Conservation (phyloP, 768 basidiomycete species). For the Lactarius hatsudake region DNA sequence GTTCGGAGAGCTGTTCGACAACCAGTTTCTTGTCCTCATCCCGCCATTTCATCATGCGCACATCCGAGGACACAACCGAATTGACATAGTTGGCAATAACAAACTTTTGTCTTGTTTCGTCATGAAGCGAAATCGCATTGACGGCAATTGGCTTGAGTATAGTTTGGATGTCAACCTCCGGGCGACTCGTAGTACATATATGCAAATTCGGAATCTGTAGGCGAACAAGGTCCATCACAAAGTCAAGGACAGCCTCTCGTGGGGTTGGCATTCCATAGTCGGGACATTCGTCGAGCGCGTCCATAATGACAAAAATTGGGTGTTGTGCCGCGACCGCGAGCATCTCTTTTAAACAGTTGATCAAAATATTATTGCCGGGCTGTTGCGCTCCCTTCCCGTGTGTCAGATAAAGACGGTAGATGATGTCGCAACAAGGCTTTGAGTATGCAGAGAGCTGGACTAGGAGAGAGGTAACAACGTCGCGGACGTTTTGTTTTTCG, state of each 20-base stretch:
- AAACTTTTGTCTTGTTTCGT: conserved; percentile 7
- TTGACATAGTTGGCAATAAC: conserved; percentile 9
- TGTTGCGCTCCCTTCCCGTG: neutral
- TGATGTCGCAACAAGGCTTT: neutral
- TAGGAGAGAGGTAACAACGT: neutral
- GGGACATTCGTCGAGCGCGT: neutral
- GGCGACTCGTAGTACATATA: conserved; percentile 1
- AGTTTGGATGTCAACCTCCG: neutral
- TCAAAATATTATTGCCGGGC: neutral
- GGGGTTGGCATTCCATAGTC: neutral
- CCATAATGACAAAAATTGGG: neutral
- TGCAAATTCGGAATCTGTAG: neutral
- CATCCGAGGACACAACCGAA: conserved; percentile 3
- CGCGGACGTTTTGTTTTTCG: neutral
- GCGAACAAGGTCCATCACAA: neutral
- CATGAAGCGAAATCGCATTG: conserved; percentile 3
- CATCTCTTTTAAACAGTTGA: neutral
- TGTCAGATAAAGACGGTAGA: neutral
- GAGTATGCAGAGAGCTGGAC: neutral
- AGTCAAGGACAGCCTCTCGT: neutral
- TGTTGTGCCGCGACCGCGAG: neutral
- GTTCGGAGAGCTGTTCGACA: neutral
- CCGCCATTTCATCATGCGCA: conserved; percentile 12
- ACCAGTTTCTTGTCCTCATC: conserved; percentile 10
- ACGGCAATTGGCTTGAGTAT: neutral